Percentiles rank a stretch among this genome's conserved stretches.
Evolutionary conservation across 768 basidiomycete genomes (phyloP).

Genomic region (Lactarius akahatsu): DNA sequence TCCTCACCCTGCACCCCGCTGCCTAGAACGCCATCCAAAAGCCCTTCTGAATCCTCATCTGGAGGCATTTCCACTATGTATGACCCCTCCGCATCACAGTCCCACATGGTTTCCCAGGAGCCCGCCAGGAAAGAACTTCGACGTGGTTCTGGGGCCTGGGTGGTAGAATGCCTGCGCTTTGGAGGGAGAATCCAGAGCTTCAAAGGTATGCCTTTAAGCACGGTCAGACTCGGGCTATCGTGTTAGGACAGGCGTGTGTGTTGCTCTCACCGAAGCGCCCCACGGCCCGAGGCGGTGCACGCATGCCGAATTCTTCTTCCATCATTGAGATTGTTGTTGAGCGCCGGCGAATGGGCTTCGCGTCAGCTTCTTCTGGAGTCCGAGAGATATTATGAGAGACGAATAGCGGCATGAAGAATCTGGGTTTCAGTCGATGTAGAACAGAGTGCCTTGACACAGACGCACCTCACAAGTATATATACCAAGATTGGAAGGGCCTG

Average conservation of each 20-base stretch:
- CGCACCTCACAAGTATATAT: not conserved
- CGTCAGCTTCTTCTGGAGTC: not conserved
- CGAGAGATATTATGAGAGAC: not conserved
- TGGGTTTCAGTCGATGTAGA: not conserved
- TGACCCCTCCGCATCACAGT: not conserved
- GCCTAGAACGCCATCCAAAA: not conserved
- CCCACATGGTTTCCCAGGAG: slow-evolving; percentile 18
- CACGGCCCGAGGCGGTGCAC: not conserved
- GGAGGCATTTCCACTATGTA: not conserved
- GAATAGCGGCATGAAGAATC: not conserved
- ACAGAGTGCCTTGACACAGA: not conserved
- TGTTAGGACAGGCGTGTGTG: not conserved
- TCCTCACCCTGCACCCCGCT: not conserved
- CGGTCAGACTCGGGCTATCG: not conserved
- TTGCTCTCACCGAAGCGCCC: slow-evolving; percentile 11
- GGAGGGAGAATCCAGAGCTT: slow-evolving; percentile 10
- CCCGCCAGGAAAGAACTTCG: slow-evolving; percentile 3
- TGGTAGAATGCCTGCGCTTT: slow-evolving; percentile 8
- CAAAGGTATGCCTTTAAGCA: slow-evolving; percentile 7
- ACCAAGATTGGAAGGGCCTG: not conserved
- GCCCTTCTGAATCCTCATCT: not conserved
- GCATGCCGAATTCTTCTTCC: slow-evolving; percentile 21
- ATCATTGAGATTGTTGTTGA: slow-evolving; percentile 21
- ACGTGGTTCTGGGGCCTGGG: slow-evolving; percentile 15
- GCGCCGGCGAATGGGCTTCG: not conserved